Conservation (phyloP, 2,329 filamentous ascomycete species). For the Colletotrichum karsti region DNA sequence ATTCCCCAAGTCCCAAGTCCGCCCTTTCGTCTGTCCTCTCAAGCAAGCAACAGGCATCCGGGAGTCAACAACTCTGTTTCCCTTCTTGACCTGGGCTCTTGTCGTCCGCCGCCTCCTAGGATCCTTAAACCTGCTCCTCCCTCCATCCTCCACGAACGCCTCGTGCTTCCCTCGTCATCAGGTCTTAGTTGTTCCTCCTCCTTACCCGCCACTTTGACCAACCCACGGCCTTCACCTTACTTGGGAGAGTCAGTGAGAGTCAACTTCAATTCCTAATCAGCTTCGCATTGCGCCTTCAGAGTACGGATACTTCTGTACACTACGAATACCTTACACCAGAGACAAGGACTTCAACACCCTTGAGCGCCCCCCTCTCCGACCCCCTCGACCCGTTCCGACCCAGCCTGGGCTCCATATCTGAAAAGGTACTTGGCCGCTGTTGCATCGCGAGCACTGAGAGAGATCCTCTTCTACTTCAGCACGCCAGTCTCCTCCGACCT, state of each 20-base stretch:
- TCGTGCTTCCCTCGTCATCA: background rate
- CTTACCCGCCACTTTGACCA: background rate
- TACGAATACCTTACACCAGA: background rate
- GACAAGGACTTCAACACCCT: background rate
- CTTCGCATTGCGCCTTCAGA: background rate
- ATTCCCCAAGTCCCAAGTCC: background rate
- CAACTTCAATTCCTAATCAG: background rate
- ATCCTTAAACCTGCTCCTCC: slow-evolving; percentile 3
- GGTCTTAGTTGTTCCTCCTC: background rate
- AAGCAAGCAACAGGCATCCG: slow-evolving; percentile 8
- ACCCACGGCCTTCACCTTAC: background rate
- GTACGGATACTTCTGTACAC: too few relatives aligned
- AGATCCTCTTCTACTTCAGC: background rate
- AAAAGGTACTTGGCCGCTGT: slow-evolving; percentile 21
- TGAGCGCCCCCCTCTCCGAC: background rate
- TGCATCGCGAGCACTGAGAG: slow-evolving; percentile 18
- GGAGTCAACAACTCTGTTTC: slow-evolving; percentile 1
- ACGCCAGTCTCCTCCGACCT: background rate
- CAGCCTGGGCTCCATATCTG: slow-evolving; percentile 19
- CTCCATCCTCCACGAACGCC: background rate
- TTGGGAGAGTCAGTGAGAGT: background rate
- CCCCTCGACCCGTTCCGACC: slow-evolving; percentile 12
- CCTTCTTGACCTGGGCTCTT: too few relatives aligned
- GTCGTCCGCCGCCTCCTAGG: background rate
- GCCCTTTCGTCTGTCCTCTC: background rate